These are phyloP conservation scores for Phytopythium sindhum DNA, from an alignment of 352 stramenopile species.

Conservation along the genomic window DNA sequence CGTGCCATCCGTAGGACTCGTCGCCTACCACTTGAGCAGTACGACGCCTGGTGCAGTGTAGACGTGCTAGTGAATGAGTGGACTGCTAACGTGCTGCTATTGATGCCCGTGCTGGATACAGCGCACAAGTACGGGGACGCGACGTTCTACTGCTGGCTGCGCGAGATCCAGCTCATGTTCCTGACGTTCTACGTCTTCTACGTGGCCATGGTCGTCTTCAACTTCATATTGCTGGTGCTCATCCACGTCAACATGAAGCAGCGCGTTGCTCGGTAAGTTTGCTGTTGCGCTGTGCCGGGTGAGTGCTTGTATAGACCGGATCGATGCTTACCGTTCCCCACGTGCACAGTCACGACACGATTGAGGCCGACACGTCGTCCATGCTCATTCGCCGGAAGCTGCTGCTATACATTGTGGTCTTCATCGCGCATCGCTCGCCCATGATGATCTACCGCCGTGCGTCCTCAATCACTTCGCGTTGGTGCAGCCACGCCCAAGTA, in stretches of 20 bases:
- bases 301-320: background rate
- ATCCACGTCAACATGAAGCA: constrained; percentile 68
- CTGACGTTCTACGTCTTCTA: constrained; percentile 80
- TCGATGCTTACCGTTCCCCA: background rate
- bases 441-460: constrained; percentile 74
- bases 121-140: constrained; percentile 66
- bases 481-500: background rate
- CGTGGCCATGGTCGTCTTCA: constrained; percentile 63
- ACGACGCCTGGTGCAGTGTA: background rate
- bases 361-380: constrained; percentile 60
- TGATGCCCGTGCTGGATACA: constrained; percentile 8
- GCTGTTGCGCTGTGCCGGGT: background rate
- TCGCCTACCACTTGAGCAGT: constrained; percentile 59
- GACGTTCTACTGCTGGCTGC: constrained; percentile 84
- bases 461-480: constrained; percentile 6
- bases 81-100: background rate
- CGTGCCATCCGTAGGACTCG: constrained; percentile 41
- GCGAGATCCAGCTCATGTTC: constrained; percentile 61
- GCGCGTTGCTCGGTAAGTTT: constrained; percentile 40
- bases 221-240: constrained; percentile 58
- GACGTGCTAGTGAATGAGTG: background rate
- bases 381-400: constrained; percentile 68
- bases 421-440: constrained; percentile 57
- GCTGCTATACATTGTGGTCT: constrained; percentile 72
- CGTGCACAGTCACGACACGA: constrained; percentile 45